Conservation (phyloP, 108 stramenopile species). For the Nannochloropsis gaditana region DNA sequence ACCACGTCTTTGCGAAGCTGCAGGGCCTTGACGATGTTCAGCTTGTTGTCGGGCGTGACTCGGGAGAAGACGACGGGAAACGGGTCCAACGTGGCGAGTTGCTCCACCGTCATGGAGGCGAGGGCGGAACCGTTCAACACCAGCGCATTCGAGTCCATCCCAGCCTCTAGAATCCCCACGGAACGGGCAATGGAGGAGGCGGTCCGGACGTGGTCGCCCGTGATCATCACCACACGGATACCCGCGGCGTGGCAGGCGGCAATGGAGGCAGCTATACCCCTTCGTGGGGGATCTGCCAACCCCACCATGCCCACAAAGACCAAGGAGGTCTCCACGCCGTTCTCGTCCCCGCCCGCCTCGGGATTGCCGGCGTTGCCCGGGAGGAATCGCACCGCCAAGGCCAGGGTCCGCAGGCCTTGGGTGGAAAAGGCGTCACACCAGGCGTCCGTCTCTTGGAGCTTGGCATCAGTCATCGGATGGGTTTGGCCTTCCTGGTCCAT, state of each 20-base stretch:
- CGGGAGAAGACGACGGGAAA: conserved; percentile 66
- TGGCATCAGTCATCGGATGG: not conserved
- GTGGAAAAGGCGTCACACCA: not conserved
- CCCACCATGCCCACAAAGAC: conserved; percentile 12
- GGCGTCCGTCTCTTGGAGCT: not conserved
- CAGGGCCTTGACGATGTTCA: conserved; percentile 53
- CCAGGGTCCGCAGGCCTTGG: not conserved
- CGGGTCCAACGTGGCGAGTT: not conserved
- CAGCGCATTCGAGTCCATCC: not conserved
- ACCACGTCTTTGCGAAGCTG: conserved; percentile 36
- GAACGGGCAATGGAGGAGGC: not conserved
- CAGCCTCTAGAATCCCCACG: not conserved
- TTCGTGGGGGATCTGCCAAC: conserved; percentile 11
- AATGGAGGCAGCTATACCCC: not conserved
- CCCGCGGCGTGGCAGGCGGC: conserved; percentile 13
- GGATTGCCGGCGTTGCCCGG: not conserved
- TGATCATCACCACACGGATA: conserved; percentile 22
- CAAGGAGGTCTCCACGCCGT: not conserved
- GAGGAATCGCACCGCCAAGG: not conserved
- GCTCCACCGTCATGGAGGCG: conserved; percentile 21
- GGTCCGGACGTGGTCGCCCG: conserved; percentile 9
- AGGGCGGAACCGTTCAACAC: conserved; percentile 12
- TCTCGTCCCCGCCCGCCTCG: not conserved
- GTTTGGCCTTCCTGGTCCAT: not conserved
- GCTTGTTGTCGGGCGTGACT: conserved; percentile 71